Evolutionary conservation across 2,329 filamentous ascomycete genomes (phyloP).

Genomic region (Eutypella sp.): DNA sequence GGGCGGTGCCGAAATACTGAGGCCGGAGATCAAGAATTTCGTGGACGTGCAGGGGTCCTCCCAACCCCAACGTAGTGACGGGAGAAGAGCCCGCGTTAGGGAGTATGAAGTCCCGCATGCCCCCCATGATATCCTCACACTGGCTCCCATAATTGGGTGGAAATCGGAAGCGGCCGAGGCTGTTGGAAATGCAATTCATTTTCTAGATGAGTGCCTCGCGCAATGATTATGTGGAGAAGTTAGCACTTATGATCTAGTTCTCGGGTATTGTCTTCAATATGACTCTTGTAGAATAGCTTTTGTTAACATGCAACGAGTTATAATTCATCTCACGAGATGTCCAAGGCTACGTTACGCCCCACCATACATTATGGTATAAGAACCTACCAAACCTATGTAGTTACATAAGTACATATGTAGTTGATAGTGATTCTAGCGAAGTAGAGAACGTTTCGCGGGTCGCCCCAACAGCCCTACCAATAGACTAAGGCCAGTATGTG

Average conservation of each 20-base stretch:
- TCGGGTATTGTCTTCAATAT: neutral
- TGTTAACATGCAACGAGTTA: neutral
- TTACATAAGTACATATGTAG: too few species aligned
- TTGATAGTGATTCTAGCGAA: too few species aligned
- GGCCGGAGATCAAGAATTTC: conserved; percentile 16
- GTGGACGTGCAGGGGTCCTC: conserved; percentile 11
- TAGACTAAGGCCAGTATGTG: too few species aligned
- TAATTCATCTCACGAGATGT: neutral
- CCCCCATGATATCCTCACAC: conserved; percentile 19
- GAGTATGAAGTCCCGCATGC: conserved; percentile 2
- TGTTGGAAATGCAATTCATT: conserved; percentile 3
- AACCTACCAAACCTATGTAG: too few species aligned
- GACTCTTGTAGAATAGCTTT: neutral
- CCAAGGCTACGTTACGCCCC: neutral
- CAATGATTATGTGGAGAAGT: neutral
- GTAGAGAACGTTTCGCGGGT: too few species aligned
- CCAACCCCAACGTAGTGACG: conserved; percentile 2
- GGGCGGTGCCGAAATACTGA: conserved; percentile 16
- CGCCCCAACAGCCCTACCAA: too few species aligned
- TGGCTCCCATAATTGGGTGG: conserved; percentile 17
- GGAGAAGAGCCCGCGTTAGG: neutral
- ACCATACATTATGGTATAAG: neutral
- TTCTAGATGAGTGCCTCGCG: conserved; percentile 1
- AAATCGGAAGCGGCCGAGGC: conserved; percentile 1
- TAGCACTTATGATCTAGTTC: neutral